A percentile compares a stretch with the other conserved stretches of the same genome.
Evolutionary conservation across 257 asterid genomes (phyloP).

Genomic region (Schizonepeta tenuifolia): DNA sequence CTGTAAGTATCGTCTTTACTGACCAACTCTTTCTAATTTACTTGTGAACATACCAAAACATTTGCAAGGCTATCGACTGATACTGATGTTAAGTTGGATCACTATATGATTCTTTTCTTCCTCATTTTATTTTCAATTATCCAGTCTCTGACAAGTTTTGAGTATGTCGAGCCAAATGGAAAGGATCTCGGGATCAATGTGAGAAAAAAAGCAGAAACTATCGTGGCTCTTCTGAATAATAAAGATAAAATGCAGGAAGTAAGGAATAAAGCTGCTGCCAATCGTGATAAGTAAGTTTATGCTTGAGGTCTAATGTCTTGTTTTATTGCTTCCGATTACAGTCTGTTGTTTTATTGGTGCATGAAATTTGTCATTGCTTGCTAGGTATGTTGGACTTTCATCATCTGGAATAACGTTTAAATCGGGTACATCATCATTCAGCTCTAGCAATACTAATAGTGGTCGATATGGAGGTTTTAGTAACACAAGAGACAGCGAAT

Average conservation of each 20-base stretch:
- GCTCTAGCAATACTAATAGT: slow-evolving; percentile 52
- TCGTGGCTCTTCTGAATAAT: slow-evolving; percentile 76
- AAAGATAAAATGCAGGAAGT: slow-evolving; percentile 89
- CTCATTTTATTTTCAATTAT: slow-evolving; percentile 33
- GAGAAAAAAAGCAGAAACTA: slow-evolving; percentile 85
- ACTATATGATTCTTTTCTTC: slow-evolving; percentile 26
- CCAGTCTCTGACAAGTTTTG: slow-evolving; percentile 86
- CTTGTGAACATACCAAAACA: slow-evolving; percentile 4
- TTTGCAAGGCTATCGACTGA: slow-evolving; percentile 7
- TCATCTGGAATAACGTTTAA: slow-evolving; percentile 83
- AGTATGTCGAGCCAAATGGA: slow-evolving; percentile 89
- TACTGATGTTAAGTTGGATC: neutral
- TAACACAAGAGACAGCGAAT: slow-evolving; percentile 53
- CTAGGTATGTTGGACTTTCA: slow-evolving; percentile 87
- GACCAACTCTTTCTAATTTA: slow-evolving; percentile 8
- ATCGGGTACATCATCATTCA: slow-evolving; percentile 70
- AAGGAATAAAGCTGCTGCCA: slow-evolving; percentile 82
- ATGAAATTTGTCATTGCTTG: slow-evolving; percentile 32
- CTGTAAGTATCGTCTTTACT: slow-evolving; percentile 60
- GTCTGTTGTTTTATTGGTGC: slow-evolving; percentile 26
- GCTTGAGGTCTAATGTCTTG: slow-evolving; percentile 25
- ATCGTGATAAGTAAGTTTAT: slow-evolving; percentile 82
- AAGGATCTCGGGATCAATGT: slow-evolving; percentile 89
- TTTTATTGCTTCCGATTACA: slow-evolving; percentile 25
- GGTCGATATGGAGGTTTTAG: slow-evolving; percentile 87